phyloP scores from a whole-genome alignment of 352 stramenopile genomes.

The Elongisporangium anandrum region DNA sequence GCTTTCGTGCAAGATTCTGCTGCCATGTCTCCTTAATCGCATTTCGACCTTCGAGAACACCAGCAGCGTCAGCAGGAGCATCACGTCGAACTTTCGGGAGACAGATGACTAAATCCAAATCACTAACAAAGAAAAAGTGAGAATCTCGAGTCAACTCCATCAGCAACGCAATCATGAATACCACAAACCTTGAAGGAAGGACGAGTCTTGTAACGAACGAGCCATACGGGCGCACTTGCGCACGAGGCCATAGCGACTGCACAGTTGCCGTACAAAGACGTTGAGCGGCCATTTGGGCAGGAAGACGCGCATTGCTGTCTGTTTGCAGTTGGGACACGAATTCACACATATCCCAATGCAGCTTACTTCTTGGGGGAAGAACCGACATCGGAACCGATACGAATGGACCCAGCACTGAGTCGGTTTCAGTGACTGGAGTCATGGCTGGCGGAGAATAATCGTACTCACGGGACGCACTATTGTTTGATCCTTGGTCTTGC shows the following conservation, averaged over 20 bases:
- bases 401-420: constrained; percentile 66
- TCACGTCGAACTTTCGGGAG: constrained; percentile 96
- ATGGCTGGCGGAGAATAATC: background rate
- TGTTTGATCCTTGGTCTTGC: background rate
- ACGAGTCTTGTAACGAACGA: constrained; percentile 95
- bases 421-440: background rate
- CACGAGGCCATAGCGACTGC: constrained; percentile 91
- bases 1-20: constrained; percentile 94
- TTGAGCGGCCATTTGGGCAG: constrained; percentile 71
- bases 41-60: constrained; percentile 96
- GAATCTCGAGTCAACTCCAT: constrained; percentile 1
- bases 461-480: background rate
- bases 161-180: background rate
- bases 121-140: constrained; percentile 31
- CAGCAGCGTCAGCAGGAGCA: constrained; percentile 91
- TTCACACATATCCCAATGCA: constrained; percentile 87
- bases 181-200: constrained; percentile 87
- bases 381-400: constrained; percentile 82
- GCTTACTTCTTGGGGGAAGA: constrained; percentile 75
- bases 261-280: constrained; percentile 78
- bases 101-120: constrained; percentile 97
- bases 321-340: constrained; percentile 78
- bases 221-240: constrained; percentile 96
- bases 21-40: constrained; percentile 98
- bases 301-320: constrained; percentile 59